Conservation (phyloP, 2,329 filamentous ascomycete species). For the Talaromyces sp. region DNA sequence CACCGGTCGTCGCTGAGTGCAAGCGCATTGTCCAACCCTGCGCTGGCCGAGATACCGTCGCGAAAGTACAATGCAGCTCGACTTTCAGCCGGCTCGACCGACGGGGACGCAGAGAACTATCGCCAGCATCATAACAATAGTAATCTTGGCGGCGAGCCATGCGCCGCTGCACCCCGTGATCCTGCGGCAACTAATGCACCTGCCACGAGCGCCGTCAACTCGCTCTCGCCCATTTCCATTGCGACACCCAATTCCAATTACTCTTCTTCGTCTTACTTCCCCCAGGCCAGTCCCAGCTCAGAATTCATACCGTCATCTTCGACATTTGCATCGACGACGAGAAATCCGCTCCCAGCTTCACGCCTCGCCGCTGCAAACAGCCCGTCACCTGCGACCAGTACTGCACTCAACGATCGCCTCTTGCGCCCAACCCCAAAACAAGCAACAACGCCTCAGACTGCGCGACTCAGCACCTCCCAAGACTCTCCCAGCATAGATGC, state of each 20-base stretch:
- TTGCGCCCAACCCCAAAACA: slow-evolving; percentile 20
- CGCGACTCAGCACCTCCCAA: slow-evolving; percentile 9
- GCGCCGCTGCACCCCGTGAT: slow-evolving; percentile 29
- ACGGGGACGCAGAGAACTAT: slow-evolving; percentile 9
- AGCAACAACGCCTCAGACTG: slow-evolving; percentile 19
- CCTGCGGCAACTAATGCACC: slow-evolving; percentile 19
- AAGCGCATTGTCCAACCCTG: slow-evolving; percentile 26
- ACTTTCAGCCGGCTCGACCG: slow-evolving; percentile 16
- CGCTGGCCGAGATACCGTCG: slow-evolving; percentile 25
- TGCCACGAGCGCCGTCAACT: slow-evolving; percentile 19
- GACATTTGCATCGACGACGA: slow-evolving; percentile 15
- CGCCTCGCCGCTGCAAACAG: slow-evolving; percentile 24
- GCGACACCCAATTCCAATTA: slow-evolving; percentile 13
- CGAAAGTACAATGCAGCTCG: slow-evolving; percentile 24
- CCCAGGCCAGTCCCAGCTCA: slow-evolving; percentile 36
- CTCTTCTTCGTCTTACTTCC: slow-evolving; percentile 24
- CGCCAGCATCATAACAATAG: not conserved
- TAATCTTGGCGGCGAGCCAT: slow-evolving; percentile 14
- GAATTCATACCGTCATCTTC: slow-evolving; percentile 45
- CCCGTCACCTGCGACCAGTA: not conserved
- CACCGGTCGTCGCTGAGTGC: slow-evolving; percentile 22
- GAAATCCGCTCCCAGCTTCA: slow-evolving; percentile 47
- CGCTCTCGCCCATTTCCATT: slow-evolving; percentile 17
- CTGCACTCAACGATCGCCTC: slow-evolving; percentile 9
- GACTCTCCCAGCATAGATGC: slow-evolving; percentile 24